Conservation (phyloP, 768 basidiomycete species). For the Coprinopsis marcescibilis region DNA sequence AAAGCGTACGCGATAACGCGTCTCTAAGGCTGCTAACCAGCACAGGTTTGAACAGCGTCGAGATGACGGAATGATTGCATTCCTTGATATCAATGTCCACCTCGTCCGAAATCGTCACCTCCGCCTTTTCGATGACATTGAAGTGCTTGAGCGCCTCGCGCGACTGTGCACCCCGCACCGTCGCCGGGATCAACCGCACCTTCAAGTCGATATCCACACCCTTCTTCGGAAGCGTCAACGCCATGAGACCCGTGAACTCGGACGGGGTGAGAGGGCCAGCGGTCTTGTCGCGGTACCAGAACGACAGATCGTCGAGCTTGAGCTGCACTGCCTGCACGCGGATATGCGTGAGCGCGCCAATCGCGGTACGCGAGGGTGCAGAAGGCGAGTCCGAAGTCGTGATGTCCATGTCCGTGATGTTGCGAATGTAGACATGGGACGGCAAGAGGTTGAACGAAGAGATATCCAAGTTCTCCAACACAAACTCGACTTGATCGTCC, state of each 20-base stretch:
- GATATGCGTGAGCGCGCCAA: conserved; percentile 63
- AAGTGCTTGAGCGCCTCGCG: conserved; percentile 44
- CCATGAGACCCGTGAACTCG: conserved; percentile 58
- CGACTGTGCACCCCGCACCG: conserved; percentile 30
- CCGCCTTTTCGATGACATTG: conserved; percentile 51
- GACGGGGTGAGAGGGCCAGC: conserved; percentile 43
- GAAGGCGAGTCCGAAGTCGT: conserved; percentile 32
- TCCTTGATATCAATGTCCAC: conserved; percentile 49
- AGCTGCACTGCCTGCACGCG: conserved; percentile 63
- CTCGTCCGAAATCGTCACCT: conserved; percentile 51
- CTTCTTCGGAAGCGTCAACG: conserved; percentile 55
- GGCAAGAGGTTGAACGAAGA: conserved; percentile 63
- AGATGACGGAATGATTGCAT: conserved; percentile 57
- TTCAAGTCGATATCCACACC: conserved; percentile 68
- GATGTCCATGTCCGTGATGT: conserved; percentile 55
- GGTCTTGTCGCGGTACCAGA: conserved; percentile 65
- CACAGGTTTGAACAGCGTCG: conserved; percentile 59
- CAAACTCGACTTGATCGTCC: conserved; percentile 63
- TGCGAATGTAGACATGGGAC: conserved; percentile 65
- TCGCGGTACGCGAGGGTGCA: conserved; percentile 35
- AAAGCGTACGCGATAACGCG: conserved; percentile 55
- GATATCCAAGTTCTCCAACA: conserved; percentile 69
- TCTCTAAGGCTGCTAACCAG: conserved; percentile 50
- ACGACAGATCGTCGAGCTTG: conserved; percentile 58
- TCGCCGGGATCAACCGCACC: conserved; percentile 55